Percentiles rank a stretch among this genome's conserved stretches.
phyloP scores from a whole-genome alignment of 1,139 yeast genomes.

The Suhomyces panamericanus region DNA sequence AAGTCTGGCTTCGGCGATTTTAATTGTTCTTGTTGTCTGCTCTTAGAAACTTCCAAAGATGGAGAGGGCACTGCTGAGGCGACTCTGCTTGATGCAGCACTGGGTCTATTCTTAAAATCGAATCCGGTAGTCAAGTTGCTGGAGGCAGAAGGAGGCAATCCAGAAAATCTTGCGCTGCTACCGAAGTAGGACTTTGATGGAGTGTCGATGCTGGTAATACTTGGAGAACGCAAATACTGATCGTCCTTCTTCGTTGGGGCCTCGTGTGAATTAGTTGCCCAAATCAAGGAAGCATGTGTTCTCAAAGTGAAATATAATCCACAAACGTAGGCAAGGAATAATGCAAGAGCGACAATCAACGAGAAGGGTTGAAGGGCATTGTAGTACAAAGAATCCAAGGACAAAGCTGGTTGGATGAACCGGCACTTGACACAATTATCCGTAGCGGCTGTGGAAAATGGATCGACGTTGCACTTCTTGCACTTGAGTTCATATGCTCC shows the following conservation, averaged over 20 bases:
- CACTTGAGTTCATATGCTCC: slow-evolving; percentile 86
- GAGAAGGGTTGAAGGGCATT: slow-evolving; percentile 78
- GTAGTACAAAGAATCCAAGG: slow-evolving; percentile 63
- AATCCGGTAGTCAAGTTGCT: slow-evolving; percentile 1
- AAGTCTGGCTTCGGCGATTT: slow-evolving; percentile 3
- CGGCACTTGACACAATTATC: slow-evolving; percentile 71
- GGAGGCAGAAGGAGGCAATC: slow-evolving; percentile 15
- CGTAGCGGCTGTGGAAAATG: not conserved
- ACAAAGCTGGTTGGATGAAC: slow-evolving; percentile 73
- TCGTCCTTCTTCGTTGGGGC: slow-evolving; percentile 26
- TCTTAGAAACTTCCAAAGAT: slow-evolving; percentile 23
- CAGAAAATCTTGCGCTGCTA: slow-evolving; percentile 4
- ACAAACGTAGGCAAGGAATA: slow-evolving; percentile 83
- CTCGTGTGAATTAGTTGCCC: slow-evolving; percentile 65
- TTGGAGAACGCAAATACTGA: slow-evolving; percentile 30
- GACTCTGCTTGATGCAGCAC: slow-evolving; percentile 7
- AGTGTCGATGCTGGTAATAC: slow-evolving; percentile 33
- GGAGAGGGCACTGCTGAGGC: slow-evolving; percentile 19
- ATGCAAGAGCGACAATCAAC: slow-evolving; percentile 71
- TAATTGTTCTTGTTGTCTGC: slow-evolving; percentile 5
- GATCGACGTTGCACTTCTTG: slow-evolving; percentile 38
- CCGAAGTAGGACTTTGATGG: slow-evolving; percentile 9
- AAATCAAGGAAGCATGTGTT: slow-evolving; percentile 94
- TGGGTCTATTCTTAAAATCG: slow-evolving; percentile 10
- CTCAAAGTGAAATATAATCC: slow-evolving; percentile 91